Conservation (phyloP, 352 stramenopile species). For the Globisporangium apiculatum region DNA sequence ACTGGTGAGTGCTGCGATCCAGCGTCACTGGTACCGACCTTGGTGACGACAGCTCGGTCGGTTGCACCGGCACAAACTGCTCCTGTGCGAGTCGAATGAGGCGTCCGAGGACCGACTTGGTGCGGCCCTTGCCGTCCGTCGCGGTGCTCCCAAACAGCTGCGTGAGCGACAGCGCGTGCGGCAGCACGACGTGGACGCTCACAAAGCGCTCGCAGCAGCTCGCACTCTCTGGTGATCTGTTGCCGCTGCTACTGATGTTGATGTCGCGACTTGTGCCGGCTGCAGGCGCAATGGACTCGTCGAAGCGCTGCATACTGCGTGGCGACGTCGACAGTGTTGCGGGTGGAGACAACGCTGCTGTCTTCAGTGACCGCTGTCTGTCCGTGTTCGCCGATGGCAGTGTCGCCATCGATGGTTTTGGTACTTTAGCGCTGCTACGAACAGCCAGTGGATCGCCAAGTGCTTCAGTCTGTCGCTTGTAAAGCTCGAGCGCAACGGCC, state of each 20-base stretch:
- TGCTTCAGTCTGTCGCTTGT: neutral
- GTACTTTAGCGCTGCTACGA: too few species aligned
- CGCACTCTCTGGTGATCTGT: neutral
- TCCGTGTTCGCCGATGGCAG: neutral
- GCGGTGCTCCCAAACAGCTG: constrained; percentile 41
- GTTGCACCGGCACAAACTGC: constrained; percentile 4
- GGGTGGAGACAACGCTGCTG: neutral
- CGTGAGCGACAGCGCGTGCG: constrained; percentile 28
- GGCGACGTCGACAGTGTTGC: neutral
- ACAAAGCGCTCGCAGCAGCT: constrained; percentile 3
- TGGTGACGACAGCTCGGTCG: neutral
- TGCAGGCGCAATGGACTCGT: neutral
- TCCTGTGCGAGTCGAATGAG: constrained; percentile 29
- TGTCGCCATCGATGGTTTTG: too few species aligned
- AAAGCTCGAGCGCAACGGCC: constrained; percentile 20
- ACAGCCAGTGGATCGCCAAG: too few species aligned
- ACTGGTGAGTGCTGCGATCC: too few species aligned
- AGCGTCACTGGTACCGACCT: neutral
- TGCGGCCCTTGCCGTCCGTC: constrained; percentile 23
- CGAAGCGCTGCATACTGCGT: neutral
- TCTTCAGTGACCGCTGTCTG: too few species aligned
- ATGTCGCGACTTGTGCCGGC: neutral
- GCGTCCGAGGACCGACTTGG: constrained; percentile 28
- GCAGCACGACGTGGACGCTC: constrained; percentile 21
- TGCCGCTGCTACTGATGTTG: neutral